These are phyloP conservation scores for Nannochloris sp. DNA, from an alignment of 139 green algal species.

Conservation along the genomic window DNA sequence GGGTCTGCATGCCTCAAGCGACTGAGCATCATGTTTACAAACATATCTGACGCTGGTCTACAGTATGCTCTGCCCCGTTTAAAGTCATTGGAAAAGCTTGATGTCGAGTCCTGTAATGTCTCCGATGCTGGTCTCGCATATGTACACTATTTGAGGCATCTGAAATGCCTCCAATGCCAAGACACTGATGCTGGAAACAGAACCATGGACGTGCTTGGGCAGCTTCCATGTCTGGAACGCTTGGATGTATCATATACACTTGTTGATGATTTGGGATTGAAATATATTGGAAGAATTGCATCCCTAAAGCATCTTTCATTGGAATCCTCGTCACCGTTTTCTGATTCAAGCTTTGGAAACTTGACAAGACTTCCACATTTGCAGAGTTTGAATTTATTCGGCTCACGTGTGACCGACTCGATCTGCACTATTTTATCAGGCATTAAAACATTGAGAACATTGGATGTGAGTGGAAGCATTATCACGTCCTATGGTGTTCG, in stretches of 20 bases:
- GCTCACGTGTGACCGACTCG: constrained; percentile 27
- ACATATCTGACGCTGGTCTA: neutral
- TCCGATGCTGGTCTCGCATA: neutral
- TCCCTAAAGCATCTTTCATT: constrained; percentile 32
- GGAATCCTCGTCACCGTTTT: constrained; percentile 26
- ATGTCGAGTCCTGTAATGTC: constrained; percentile 5
- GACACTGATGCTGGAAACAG: constrained; percentile 28
- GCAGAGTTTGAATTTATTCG: constrained; percentile 45
- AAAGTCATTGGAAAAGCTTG: neutral
- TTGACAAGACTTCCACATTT: constrained; percentile 28
- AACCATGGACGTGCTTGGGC: constrained; percentile 15
- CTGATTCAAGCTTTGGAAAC: constrained; percentile 23
- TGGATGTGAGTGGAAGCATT: constrained; percentile 29
- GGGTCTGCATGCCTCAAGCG: neutral
- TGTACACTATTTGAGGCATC: neutral
- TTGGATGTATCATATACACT: constrained; percentile 38
- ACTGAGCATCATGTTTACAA: constrained; percentile 9
- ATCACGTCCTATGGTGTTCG: constrained; percentile 23
- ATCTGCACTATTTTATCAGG: constrained; percentile 16
- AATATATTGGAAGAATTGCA: constrained; percentile 10
- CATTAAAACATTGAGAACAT: constrained; percentile 10
- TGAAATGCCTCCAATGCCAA: constrained; percentile 33
- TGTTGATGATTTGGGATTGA: constrained; percentile 31
- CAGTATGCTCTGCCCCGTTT: neutral
- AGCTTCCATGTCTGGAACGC: constrained; percentile 18